Evolutionary conservation across 345 rosid genomes (phyloP).

Genomic region (Rhodamnia argentea): DNA sequence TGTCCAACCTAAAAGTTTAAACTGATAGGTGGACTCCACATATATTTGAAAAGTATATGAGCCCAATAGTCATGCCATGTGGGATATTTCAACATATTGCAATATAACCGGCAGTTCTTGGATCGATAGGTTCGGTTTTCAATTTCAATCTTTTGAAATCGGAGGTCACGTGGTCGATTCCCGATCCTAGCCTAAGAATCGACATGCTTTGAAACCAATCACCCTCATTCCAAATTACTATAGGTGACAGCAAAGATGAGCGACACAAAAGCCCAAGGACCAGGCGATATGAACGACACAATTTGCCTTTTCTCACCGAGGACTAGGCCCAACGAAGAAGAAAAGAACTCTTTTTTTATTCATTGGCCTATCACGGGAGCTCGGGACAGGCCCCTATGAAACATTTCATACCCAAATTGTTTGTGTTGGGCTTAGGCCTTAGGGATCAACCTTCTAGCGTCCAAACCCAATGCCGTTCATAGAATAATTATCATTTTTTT

Average conservation of each 20-base stretch:
- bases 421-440: neutral
- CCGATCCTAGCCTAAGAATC: neutral
- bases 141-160: neutral
- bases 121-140: neutral
- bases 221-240: neutral
- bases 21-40: accelerated
- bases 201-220: neutral
- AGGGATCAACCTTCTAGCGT: neutral
- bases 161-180: neutral
- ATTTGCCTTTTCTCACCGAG: neutral
- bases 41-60: neutral
- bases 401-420: neutral
- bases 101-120: accelerated
- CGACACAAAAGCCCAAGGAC: neutral
- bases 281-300: neutral
- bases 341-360: neutral
- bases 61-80: accelerated
- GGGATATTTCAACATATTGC: neutral
- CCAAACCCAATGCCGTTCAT: neutral
- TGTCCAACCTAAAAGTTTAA: neutral
- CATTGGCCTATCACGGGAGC: neutral
- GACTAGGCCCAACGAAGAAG: neutral
- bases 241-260: neutral
- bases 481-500: too few species aligned
- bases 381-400: neutral